These are phyloP conservation scores for Phytophthora boehmeriae DNA, from an alignment of 352 stramenopile species.

Conservation along the genomic window DNA sequence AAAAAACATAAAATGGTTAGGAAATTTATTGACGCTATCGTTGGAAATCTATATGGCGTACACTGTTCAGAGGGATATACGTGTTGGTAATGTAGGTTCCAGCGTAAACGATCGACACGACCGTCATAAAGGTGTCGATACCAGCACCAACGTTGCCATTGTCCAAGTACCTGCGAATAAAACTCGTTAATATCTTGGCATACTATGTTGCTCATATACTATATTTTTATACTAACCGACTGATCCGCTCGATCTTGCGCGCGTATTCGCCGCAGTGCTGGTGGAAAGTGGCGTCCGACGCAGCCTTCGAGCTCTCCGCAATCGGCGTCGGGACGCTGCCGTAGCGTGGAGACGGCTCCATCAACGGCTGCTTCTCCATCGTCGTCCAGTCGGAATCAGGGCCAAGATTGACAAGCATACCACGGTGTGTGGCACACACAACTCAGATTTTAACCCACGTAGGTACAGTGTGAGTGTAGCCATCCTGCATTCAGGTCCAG, in stretches of 20 bases:
- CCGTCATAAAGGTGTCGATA: slow-evolving; percentile 66
- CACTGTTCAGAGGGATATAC: slow-evolving; percentile 68
- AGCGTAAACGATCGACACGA: slow-evolving; percentile 64
- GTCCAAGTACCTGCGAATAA: slow-evolving; percentile 63
- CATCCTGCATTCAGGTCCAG: too few species aligned
- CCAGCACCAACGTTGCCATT: slow-evolving; percentile 74
- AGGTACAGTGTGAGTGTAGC: too few species aligned
- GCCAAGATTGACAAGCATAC: not conserved
- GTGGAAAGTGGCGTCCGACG: slow-evolving; percentile 17
- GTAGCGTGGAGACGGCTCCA: slow-evolving; percentile 33
- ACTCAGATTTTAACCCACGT: too few species aligned
- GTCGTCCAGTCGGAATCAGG: slow-evolving; percentile 3
- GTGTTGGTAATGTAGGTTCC: slow-evolving; percentile 79
- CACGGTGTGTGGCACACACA: slow-evolving; percentile 1
- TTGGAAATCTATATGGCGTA: slow-evolving; percentile 19
- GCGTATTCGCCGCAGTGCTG: slow-evolving; percentile 27
- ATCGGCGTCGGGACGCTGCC: slow-evolving; percentile 23
- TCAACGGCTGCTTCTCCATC: slow-evolving; percentile 47
- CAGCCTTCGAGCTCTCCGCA: slow-evolving; percentile 18
- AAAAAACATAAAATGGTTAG: not conserved
- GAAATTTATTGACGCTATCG: not conserved
- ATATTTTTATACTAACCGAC: slow-evolving; percentile 28
- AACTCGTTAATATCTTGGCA: not conserved
- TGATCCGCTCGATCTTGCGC: slow-evolving; percentile 40
- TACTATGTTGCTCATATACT: not conserved